Conservation (phyloP, 1,284 basidiomycete genomes). For the Pascua guehoae region DNA sequence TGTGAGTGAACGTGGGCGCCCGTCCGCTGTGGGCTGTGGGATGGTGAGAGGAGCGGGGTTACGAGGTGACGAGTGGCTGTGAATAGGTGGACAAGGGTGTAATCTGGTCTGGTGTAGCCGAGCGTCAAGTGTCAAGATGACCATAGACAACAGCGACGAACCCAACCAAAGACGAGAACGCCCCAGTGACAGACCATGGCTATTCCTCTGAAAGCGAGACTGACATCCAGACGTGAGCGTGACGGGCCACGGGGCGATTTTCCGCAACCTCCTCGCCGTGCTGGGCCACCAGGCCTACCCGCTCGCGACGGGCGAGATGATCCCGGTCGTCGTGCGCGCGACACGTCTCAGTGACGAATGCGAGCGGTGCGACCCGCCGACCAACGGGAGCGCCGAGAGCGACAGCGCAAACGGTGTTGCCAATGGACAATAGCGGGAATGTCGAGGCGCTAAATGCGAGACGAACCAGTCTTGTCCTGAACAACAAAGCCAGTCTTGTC, state of each 20-base stretch:
- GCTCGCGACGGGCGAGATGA: constrained; percentile 48
- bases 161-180: no score
- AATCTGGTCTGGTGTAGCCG: background rate
- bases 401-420: no score
- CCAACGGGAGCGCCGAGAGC: no score
- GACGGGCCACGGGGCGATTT: constrained; percentile 51
- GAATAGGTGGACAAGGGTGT: background rate
- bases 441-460: no score
- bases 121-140: no score
- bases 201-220: background rate
- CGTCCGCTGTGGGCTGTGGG: no score
- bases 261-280: constrained; percentile 45
- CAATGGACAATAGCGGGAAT: no score
- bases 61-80: background rate
- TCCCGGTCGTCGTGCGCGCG: constrained; percentile 46
- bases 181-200: constrained; percentile 1
- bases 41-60: background rate
- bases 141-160: no score
- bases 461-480: no score
- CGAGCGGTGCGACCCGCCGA: background rate
- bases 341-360: constrained; percentile 13
- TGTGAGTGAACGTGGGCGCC: constrained; percentile 51
- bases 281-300: constrained; percentile 44
- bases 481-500: no score
- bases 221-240: constrained; percentile 46